Conservation (phyloP, 108 stramenopile genomes). For the Bacterosira constricta region DNA sequence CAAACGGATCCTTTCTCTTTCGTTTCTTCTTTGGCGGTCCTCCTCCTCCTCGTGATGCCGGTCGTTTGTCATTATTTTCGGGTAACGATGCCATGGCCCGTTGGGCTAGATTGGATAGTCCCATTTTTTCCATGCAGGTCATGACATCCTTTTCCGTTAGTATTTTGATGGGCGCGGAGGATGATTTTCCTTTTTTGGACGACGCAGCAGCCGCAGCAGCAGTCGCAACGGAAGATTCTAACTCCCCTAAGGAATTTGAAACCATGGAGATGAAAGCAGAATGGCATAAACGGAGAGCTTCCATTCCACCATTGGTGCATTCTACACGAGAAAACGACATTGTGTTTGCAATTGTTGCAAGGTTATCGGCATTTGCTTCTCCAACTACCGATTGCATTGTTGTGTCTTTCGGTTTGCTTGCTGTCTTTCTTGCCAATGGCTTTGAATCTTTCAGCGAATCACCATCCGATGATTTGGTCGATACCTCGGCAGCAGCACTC, state of each 20-base stretch:
- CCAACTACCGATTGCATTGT: too few relatives aligned
- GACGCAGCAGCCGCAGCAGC: background rate
- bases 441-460: too few relatives aligned
- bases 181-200: background rate
- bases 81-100: constrained; percentile 9
- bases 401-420: too few relatives aligned
- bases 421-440: too few relatives aligned
- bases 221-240: background rate
- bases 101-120: constrained; percentile 2
- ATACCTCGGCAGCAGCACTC: too few relatives aligned
- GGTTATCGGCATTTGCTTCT: too few relatives aligned
- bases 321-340: background rate
- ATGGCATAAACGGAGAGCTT: constrained; percentile 23
- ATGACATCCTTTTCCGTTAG: constrained; percentile 19
- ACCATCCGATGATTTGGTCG: too few relatives aligned
- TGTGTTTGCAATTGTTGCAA: too few relatives aligned
- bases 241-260: background rate
- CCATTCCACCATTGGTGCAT: constrained; percentile 38
- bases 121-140: constrained; percentile 15
- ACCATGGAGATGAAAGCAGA: constrained; percentile 8
- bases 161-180: constrained; percentile 4
- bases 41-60: background rate
- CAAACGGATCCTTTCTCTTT: constrained; percentile 17
- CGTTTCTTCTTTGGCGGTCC: constrained; percentile 3
- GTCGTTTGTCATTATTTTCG: background rate